A percentile compares a stretch with the other conserved stretches of the same genome.
Conservation (phyloP, 768 basidiomycete species). For the Arthromyces matolae region DNA sequence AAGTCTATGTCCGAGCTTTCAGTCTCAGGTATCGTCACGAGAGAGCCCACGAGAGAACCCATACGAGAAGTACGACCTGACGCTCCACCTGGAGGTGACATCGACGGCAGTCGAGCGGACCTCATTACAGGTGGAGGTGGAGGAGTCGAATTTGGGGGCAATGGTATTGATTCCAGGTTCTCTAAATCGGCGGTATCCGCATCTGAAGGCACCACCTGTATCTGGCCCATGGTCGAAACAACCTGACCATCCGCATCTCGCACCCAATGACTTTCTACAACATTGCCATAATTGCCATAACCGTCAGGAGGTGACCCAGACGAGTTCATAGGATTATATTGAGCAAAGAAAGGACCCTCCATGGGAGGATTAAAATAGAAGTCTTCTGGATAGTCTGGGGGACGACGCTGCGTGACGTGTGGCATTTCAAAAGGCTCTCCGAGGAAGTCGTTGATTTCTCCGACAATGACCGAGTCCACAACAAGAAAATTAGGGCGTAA, state of each 20-base stretch:
- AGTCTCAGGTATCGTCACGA: background rate
- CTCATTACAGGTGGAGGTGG: background rate
- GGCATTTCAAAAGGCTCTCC: too few relatives aligned
- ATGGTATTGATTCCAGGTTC: slow-evolving; percentile 1
- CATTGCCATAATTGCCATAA: background rate
- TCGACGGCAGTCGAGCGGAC: background rate
- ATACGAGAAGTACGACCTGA: background rate
- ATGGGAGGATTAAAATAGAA: background rate
- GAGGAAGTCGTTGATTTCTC: background rate
- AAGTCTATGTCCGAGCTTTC: background rate
- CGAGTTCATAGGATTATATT: background rate
- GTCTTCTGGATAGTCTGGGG: background rate
- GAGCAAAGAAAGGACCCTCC: background rate
- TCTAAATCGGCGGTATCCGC: slow-evolving; percentile 6
- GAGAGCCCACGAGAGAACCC: background rate
- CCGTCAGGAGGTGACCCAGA: too few relatives aligned
- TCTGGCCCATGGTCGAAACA: background rate
- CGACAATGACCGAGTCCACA: background rate
- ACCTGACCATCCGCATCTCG: background rate
- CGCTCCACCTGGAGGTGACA: background rate
- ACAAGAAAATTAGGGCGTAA: background rate
- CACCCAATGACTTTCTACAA: background rate
- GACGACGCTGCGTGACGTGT: background rate
- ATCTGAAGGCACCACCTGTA: slow-evolving; percentile 6
- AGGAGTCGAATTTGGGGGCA: slow-evolving; percentile 1